phyloP scores from a whole-genome alignment of 441 rosid genomes.

The Corymbia calophylla region DNA sequence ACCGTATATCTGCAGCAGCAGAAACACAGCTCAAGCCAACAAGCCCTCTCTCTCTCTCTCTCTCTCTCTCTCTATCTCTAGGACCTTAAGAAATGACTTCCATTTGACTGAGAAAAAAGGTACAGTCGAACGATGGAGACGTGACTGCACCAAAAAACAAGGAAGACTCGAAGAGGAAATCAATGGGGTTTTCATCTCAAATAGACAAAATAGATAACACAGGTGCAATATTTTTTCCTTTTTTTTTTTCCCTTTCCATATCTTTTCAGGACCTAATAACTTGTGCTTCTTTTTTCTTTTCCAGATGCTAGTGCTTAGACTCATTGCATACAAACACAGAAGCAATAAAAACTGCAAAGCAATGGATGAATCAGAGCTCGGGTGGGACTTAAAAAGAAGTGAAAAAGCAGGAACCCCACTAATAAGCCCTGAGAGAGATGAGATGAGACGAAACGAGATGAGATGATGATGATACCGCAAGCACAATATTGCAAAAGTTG shows the following conservation, averaged over 20 bases:
- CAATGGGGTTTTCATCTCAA: not conserved
- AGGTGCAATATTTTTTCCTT: not conserved
- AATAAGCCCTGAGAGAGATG: not conserved
- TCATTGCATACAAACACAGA: not conserved
- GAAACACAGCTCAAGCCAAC: not conserved
- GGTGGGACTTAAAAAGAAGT: not conserved
- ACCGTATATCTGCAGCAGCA: not conserved
- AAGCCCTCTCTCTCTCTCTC: not conserved
- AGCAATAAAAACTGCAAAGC: not conserved
- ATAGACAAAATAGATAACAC: not conserved
- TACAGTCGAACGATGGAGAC: constrained; percentile 56
- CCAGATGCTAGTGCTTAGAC: not conserved
- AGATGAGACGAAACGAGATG: not conserved
- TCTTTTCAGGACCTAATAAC: not conserved
- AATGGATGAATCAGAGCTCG: not conserved
- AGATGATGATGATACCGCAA: constrained; percentile 54
- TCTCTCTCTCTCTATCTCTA: not conserved
- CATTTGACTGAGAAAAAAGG: constrained; percentile 51
- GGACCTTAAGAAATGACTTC: constrained; percentile 27
- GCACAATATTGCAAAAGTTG: constrained; percentile 94
- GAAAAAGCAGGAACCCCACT: constrained; percentile 4
- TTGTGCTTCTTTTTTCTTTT: not conserved
- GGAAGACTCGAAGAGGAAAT: constrained; percentile 5
- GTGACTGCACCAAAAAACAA: constrained; percentile 28
- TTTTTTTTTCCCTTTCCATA: not conserved